Evolutionary conservation across 768 basidiomycete species (phyloP), one percentile per base, ranked within the genome.

Genomic region (Auricularia cornea): DNA sequence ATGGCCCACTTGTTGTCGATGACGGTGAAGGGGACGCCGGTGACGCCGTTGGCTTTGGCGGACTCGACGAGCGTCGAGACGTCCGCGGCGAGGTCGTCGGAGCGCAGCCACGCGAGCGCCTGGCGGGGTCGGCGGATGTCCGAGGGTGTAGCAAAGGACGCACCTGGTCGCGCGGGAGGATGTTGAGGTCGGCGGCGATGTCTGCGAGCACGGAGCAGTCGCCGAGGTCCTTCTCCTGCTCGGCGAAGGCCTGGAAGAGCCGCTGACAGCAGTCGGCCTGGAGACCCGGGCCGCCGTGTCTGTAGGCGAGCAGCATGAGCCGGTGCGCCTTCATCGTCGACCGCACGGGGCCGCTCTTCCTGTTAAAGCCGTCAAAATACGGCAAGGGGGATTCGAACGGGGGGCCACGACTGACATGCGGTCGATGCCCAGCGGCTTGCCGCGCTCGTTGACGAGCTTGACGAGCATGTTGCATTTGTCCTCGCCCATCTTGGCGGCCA

Each of bases 1-100:
- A 91, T 80, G 4, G 85, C 88, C 86, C 88, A 92, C 70, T 86
- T 87, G 14, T 84, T 82, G 71, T 91, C 85, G 67, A 92, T 87
- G 68, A 92, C 83, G 30, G 84, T 87, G 77, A 90, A 84, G 8
- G 91, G 91, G 3, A 93, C 89, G 41, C 90, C 90, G 4, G 83
- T 85, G 60, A 93, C 83, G 20, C 90, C 90, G 62, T 85, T 81
- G 48, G 77, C 74, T 61, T 84, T 81, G 44, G 87, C 87, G 59
- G 83, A 80, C 10, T 79, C 77, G 68, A 85, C 85, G 74, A 86
- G 83, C 11, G 77, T 75, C 65, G 85, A 76, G 1, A 92, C 84
- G 66, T 89, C 88, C 60, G 80, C 77, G 68, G 81, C 78, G 63
- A 86, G 76, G 68, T 89, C 88, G 69, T 87, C 80, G 3, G 87